Conservation (phyloP, 2,329 filamentous ascomycete species). For the Xylariaceae sp. region DNA sequence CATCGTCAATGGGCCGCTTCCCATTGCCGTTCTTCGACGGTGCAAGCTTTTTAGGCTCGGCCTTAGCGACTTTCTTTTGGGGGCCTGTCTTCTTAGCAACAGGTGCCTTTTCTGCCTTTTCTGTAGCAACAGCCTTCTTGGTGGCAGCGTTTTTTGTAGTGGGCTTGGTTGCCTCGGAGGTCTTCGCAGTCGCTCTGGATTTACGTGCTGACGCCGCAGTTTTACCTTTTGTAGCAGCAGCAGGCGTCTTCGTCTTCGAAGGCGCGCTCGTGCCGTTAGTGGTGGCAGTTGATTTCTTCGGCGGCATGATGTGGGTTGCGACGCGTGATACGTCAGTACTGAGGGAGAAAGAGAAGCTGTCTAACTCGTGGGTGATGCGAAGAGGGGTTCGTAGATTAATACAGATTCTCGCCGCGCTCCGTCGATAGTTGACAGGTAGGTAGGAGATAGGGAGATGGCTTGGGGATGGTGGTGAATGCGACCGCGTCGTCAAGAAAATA, state of each 20-base stretch:
- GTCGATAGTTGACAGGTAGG: background rate
- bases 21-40: slow-evolving; percentile 21
- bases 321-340: background rate
- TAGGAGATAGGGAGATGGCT: background rate
- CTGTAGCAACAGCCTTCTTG: slow-evolving; percentile 17
- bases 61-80: slow-evolving; percentile 4
- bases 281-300: background rate
- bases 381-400: background rate
- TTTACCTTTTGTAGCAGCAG: background rate
- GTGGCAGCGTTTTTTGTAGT: slow-evolving; percentile 31
- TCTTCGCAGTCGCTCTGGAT: background rate
- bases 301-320: slow-evolving; percentile 4
- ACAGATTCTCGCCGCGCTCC: slow-evolving; percentile 7
- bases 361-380: background rate
- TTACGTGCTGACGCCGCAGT: background rate
- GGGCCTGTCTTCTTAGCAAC: slow-evolving; percentile 18
- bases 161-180: slow-evolving; percentile 5
- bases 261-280: no score
- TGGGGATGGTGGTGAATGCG: background rate
- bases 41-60: slow-evolving; percentile 10
- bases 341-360: background rate
- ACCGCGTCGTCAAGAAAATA: background rate
- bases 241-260: slow-evolving; percentile 2
- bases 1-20: slow-evolving; percentile 27
- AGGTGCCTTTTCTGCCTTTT: slow-evolving; percentile 14